phyloP scores from a whole-genome alignment of 805 yeast species.

The Zygoascus tannicola region DNA sequence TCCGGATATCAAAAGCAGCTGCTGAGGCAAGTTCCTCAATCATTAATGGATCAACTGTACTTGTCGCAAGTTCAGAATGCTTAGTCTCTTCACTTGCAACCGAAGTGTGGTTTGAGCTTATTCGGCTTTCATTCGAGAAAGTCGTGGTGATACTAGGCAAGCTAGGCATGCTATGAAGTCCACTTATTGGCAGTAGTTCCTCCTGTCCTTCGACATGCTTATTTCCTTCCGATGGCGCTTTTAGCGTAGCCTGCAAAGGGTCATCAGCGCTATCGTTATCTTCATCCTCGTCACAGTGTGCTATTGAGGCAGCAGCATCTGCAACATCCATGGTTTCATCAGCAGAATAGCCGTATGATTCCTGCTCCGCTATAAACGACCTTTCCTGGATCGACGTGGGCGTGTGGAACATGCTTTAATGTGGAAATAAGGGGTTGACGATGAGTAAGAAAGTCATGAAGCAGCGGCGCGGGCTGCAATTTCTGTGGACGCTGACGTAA shows the following conservation, averaged over 20 bases:
- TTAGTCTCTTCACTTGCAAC: neutral
- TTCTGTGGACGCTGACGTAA: too few relatives aligned
- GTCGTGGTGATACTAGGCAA: neutral
- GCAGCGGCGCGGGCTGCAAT: too few relatives aligned
- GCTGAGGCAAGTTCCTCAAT: neutral
- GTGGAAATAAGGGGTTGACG: too few relatives aligned
- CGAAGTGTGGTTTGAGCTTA: neutral
- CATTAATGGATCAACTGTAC: neutral
- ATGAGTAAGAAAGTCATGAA: too few relatives aligned
- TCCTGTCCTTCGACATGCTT: neutral
- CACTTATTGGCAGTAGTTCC: neutral
- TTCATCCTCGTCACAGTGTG: too few relatives aligned
- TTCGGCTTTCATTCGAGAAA: neutral
- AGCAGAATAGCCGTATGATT: neutral
- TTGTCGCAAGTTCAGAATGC: neutral
- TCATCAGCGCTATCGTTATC: neutral
- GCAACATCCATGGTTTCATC: too few relatives aligned
- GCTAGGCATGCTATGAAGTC: neutral
- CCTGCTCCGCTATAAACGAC: slow-evolving; percentile 4
- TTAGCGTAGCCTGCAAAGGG: neutral
- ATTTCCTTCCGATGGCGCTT: neutral
- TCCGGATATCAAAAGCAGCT: neutral
- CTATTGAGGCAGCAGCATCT: too few relatives aligned
- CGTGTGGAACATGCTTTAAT: slow-evolving; percentile 1
- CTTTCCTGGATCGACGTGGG: slow-evolving; percentile 1